Percentiles rank a stretch among this genome's conserved stretches.
These are phyloP conservation scores for Pythium brachiatum DNA, from an alignment of 352 stramenopile genomes.

Conservation along the genomic window DNA sequence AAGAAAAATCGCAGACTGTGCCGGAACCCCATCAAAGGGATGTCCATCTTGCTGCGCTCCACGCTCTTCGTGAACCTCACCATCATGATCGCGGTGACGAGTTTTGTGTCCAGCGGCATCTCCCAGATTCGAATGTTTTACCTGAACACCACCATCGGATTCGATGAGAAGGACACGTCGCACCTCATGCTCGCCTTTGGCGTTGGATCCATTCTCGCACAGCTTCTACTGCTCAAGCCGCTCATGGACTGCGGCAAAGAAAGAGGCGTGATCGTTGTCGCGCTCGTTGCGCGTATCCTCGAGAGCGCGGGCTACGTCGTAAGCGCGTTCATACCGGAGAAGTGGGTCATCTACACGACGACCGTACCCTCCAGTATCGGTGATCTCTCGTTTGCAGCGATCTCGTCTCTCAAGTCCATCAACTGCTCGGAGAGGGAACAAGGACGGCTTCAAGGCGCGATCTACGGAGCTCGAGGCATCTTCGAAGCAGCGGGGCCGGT, in stretches of 20 bases:
- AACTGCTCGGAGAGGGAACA: constrained; percentile 70
- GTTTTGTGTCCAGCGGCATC: constrained; percentile 56
- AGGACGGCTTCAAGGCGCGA: constrained; percentile 69
- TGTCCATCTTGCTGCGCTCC: constrained; percentile 68
- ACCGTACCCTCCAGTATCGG: constrained; percentile 43
- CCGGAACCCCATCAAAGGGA: constrained; percentile 58
- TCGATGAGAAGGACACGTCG: constrained; percentile 64
- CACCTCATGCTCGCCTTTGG: constrained; percentile 62
- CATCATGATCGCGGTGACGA: constrained; percentile 62
- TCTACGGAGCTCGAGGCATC: constrained; percentile 66
- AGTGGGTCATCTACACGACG: constrained; percentile 58
- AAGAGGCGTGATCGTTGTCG: constrained; percentile 68
- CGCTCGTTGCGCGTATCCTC: constrained; percentile 41
- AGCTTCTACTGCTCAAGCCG: constrained; percentile 55
- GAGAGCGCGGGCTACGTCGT: constrained; percentile 38
- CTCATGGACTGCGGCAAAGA: constrained; percentile 57
- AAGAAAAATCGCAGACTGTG: constrained; percentile 32
- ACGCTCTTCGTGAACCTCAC: constrained; percentile 64
- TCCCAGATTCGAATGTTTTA: constrained; percentile 71
- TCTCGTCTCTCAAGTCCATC: constrained; percentile 61
- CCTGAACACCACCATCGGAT: constrained; percentile 71
- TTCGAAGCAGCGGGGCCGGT: constrained; percentile 63
- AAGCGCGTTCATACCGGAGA: constrained; percentile 51
- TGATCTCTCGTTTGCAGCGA: constrained; percentile 68
- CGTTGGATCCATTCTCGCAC: constrained; percentile 50